Evolutionary conservation across 2,329 filamentous ascomycete genomes (phyloP).

Genomic region (Herpomyces periplanetae): DNA sequence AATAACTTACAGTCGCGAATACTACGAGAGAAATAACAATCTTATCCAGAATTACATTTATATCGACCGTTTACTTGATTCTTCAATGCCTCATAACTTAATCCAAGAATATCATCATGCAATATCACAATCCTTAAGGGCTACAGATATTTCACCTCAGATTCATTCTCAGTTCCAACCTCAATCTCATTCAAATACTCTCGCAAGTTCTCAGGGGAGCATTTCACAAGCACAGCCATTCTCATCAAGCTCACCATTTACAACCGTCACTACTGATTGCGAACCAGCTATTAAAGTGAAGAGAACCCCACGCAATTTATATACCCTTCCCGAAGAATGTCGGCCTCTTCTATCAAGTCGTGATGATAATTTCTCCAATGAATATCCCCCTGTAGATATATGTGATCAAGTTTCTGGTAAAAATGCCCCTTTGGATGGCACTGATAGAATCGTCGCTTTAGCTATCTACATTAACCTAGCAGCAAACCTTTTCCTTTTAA

Average conservation of each 20-base stretch:
- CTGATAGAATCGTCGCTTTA: constrained; percentile 33
- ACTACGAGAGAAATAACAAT: constrained; percentile 62
- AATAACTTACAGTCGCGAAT: constrained; percentile 27
- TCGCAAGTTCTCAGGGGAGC: no score
- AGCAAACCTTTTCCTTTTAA: constrained; percentile 33
- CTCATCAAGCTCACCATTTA: constrained; percentile 5
- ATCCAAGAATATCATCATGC: constrained; percentile 52
- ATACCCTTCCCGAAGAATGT: constrained; percentile 24
- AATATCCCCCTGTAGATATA: no score
- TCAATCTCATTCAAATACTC: no score
- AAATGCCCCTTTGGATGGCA: no score
- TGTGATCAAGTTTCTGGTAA: no score
- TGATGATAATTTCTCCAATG: no score
- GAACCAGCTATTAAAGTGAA: constrained; percentile 15
- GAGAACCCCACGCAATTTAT: constrained; percentile 50
- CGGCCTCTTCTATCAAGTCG: no score
- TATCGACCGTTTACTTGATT: constrained; percentile 63
- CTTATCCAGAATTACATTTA: constrained; percentile 71
- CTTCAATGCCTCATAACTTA: constrained; percentile 56
- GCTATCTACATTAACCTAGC: constrained; percentile 56
- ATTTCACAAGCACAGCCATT: constrained; percentile 24
- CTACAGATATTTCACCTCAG: constrained; percentile 22
- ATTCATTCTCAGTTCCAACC: no score
- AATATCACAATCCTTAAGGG: constrained; percentile 14
- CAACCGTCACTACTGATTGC: constrained; percentile 4